Base-by-base conservation (phyloP, 2,329 filamentous ascomycete species). In the Penicillium sp. region DNA sequence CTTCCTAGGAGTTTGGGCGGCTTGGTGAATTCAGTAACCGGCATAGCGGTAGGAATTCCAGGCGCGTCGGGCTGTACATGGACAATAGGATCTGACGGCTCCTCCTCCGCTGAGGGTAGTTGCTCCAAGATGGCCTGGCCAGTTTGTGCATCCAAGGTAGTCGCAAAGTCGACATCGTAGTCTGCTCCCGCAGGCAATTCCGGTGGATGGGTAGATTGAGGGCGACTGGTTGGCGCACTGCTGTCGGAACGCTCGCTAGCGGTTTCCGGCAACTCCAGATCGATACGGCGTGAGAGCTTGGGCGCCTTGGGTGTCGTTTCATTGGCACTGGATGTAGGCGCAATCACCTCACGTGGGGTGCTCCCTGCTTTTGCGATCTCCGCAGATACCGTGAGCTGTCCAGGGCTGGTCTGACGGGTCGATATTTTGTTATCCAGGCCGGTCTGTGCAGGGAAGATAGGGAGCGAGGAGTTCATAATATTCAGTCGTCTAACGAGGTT, bases 1-100 rank as follows among this genome's bases (percentile, higher is more conserved):
- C 86, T 85, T 8, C 90, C 92, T 1, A 92, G 82, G 2, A 79
- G 66, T 65, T 74, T 75, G 24, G 73, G 73, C 22, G 79, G 73
- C 61, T 77, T 77, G 45, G 71, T 59, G 19, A 78, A 78, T 12
- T 69, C 65, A 44, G 56, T 40, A n/a, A 17, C 54, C 26, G 56
- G 47, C 38, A 65, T 19, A 2, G 30, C 40, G 8, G 56, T 30
- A 1, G 63, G 53, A 40, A 59, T 53, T 2, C 60, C 42, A 12
- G 56, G 58, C n/a, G 56, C 10, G 12, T 68, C 63, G 6, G 68
- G 68, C 38, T 50, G 61, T 35, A 68, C 13, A 35, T 56, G 68
- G 24, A 70, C 63, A 35, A 70, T 66, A 4, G 58, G 65, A 15
- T 68, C 63, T 13, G 68, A 65, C 3, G 65, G 60, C n/a, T 70